Percentiles rank a stretch among this genome's conserved stretches.
These are phyloP conservation scores for Aspergillus sp. DNA, from an alignment of 2,329 filamentous ascomycete species.

Conservation along the genomic window DNA sequence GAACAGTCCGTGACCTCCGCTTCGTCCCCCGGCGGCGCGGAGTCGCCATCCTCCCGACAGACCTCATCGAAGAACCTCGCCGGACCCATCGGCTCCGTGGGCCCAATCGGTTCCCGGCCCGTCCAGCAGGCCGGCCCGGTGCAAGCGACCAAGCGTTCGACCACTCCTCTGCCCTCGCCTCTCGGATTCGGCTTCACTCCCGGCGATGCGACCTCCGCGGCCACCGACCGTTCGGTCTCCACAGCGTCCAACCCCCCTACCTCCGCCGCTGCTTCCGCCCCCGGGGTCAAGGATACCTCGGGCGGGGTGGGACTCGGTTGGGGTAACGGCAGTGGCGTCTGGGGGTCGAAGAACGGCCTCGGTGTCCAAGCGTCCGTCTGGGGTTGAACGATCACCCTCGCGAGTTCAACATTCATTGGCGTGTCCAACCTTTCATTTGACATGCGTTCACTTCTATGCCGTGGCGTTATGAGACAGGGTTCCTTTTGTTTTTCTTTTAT, in stretches of 20 bases:
- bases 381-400: slow-evolving; percentile 59
- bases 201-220: slow-evolving; percentile 41
- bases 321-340: slow-evolving; percentile 77
- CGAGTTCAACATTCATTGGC: neutral
- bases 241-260: slow-evolving; percentile 58
- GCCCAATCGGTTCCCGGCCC: slow-evolving; percentile 90
- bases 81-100: slow-evolving; percentile 64
- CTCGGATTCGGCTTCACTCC: slow-evolving; percentile 69
- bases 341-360: slow-evolving; percentile 77
- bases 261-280: slow-evolving; percentile 38
- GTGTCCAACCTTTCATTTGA: slow-evolving; percentile 12
- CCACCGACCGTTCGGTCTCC: slow-evolving; percentile 52
- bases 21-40: slow-evolving; percentile 73
- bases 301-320: slow-evolving; percentile 58
- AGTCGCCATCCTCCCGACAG: slow-evolving; percentile 69
- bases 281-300: slow-evolving; percentile 41
- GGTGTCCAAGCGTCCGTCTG: slow-evolving; percentile 91
- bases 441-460: slow-evolving; percentile 17
- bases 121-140: slow-evolving; percentile 53
- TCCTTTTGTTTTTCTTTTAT: slow-evolving; percentile 16
- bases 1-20: slow-evolving; percentile 74
- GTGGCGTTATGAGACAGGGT: slow-evolving; percentile 28
- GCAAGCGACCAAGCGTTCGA: slow-evolving; percentile 70
- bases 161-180: slow-evolving; percentile 88
- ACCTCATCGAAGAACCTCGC: slow-evolving; percentile 54